Conservation (phyloP, 1,284 basidiomycete genomes). For the Coniferiporia sulphurascens region DNA sequence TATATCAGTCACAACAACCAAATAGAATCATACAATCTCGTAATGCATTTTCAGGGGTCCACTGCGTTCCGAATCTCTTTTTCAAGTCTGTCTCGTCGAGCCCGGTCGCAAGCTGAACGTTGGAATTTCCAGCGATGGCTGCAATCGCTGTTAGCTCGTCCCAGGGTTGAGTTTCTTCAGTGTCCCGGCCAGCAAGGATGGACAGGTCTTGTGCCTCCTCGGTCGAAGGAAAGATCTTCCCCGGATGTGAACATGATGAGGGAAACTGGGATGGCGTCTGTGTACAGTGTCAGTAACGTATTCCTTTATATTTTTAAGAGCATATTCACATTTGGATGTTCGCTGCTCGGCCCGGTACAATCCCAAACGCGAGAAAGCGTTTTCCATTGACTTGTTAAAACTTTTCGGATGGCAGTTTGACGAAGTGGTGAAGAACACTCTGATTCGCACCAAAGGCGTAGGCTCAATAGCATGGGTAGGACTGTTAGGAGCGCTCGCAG, state of each 20-base stretch:
- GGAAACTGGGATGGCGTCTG: neutral
- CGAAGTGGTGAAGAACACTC: conserved; percentile 30
- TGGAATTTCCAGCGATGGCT: conserved; percentile 45
- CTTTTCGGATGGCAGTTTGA: conserved; percentile 53
- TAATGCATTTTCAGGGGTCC: conserved; percentile 75
- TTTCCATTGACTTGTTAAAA: conserved; percentile 67
- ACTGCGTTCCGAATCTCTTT: conserved; percentile 49
- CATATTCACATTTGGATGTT: conserved; percentile 43
- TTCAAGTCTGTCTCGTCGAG: conserved; percentile 53
- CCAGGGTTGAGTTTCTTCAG: neutral
- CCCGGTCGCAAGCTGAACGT: conserved; percentile 59
- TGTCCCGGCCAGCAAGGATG: neutral
- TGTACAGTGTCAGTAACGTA: neutral
- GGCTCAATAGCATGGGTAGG: conserved; percentile 80
- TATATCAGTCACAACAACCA: neutral
- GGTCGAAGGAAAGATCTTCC: conserved; percentile 34
- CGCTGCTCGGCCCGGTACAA: conserved; percentile 45
- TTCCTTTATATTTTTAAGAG: conserved; percentile 8
- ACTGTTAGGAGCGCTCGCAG: conserved; percentile 71
- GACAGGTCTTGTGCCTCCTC: conserved; percentile 28
- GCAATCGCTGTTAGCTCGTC: conserved; percentile 50
- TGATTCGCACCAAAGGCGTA: conserved; percentile 40
- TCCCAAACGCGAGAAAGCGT: conserved; percentile 50
- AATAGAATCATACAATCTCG: conserved; percentile 59
- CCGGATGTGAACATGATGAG: conserved; percentile 19